phyloP scores from a whole-genome alignment of 768 basidiomycete species.

The Psilocybe azurescens region DNA sequence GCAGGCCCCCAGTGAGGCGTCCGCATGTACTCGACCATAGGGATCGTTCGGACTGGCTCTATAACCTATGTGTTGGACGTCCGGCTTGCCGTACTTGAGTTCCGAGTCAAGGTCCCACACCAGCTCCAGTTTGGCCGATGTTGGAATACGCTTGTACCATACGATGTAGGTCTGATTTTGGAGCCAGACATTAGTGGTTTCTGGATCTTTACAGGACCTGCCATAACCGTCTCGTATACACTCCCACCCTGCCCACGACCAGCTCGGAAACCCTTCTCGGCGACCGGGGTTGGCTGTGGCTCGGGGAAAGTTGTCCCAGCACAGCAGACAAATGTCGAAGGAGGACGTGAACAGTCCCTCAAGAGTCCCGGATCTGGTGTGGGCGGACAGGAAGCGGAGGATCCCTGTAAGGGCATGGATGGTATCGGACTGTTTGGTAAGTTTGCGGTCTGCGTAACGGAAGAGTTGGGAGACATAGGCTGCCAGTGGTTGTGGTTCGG shows the following conservation, averaged over 20 bases:
- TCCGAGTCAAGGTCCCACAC: background rate
- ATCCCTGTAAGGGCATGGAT: background rate
- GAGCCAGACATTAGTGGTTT: background rate
- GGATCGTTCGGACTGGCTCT: background rate
- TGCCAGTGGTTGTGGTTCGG: background rate
- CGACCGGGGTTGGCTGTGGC: background rate
- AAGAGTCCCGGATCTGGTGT: background rate
- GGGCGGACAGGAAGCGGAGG: background rate
- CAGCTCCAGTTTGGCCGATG: background rate
- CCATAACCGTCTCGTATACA: background rate
- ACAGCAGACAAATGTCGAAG: background rate
- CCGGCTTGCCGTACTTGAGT: background rate
- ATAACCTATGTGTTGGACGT: background rate
- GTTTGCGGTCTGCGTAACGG: conserved; percentile 1
- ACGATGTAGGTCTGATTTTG: background rate
- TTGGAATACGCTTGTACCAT: background rate
- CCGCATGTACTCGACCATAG: background rate
- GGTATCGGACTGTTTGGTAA: background rate
- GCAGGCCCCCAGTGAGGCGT: background rate
- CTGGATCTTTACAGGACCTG: background rate
- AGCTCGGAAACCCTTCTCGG: background rate
- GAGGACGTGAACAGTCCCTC: background rate
- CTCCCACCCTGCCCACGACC: conserved; percentile 9
- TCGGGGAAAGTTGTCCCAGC: background rate
- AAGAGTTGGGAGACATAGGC: background rate